Conservation (phyloP, 2,329 filamentous ascomycete species). For the Colletotrichum shisoi region DNA sequence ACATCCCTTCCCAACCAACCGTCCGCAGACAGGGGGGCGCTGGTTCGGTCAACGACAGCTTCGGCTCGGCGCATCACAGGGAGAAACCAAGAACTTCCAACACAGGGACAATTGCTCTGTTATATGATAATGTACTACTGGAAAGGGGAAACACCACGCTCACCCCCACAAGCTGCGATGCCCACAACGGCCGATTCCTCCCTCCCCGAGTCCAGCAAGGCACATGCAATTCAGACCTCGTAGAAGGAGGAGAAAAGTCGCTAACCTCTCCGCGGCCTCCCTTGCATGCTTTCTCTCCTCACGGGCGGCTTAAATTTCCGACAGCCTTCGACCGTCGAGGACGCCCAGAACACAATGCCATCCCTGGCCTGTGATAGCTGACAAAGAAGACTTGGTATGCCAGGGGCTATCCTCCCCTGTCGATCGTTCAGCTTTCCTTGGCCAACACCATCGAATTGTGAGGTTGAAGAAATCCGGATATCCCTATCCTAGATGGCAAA, state of each 20-base stretch:
- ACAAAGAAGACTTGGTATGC: constrained; percentile 21
- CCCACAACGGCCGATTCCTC: not conserved
- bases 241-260: not conserved
- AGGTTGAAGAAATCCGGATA: constrained; percentile 10
- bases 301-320: constrained; percentile 12
- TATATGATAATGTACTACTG: not conserved
- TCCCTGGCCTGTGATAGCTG: constrained; percentile 31
- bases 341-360: not conserved
- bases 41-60: not conserved
- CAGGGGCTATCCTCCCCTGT: constrained; percentile 37
- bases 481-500: constrained; percentile 33
- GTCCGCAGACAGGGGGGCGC: not conserved
- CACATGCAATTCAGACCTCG: not conserved
- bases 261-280: constrained; percentile 12
- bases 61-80: constrained; percentile 13
- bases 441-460: constrained; percentile 26
- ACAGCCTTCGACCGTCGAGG: not conserved
- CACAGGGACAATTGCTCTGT: not conserved
- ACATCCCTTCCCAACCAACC: constrained; percentile 16
- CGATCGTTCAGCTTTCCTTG: constrained; percentile 17
- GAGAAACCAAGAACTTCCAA: constrained; percentile 14
- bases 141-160: constrained; percentile 5
- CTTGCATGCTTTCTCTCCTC: constrained; percentile 26
- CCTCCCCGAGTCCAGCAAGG: not conserved
- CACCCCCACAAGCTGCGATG: not conserved